Evolutionary conservation across 2,329 filamentous ascomycete species (phyloP), one percentile per base, ranked within the genome.

Genomic region (Orbilia quercus): DNA sequence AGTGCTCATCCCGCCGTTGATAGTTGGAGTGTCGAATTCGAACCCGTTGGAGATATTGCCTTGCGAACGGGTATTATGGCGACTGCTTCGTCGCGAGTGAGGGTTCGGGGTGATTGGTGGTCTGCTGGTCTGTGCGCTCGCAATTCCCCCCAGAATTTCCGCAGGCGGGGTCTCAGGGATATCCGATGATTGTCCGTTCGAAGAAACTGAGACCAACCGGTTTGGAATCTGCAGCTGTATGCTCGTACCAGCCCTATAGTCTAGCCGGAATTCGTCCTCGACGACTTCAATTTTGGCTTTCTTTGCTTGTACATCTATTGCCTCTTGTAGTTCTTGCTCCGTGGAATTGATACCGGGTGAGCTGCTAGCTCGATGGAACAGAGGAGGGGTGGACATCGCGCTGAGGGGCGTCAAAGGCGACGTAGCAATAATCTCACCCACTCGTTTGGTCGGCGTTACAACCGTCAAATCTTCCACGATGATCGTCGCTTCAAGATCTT

Each of bases 371-470:
- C n/a, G 25, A 2, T 44, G 47, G 42, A 48, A 50, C n/a, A 16
- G 12, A n/a, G 62, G 20, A 22, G 62, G 62, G 9, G 51, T 65
- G 2, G 62, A 65, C 42, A 57, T 22, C 11, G n/a, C 23, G 23
- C 62, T 65, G 11, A 65, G 40, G n/a, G 53, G 53, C 12, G 62
- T 65, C 31, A 65, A 31, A 7, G 62, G 62, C n/a, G 53, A 66
- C 22, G 44, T 50, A 7, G 51, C 16, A n/a, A 36, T 16, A 4
- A 38, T 20, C 3, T 45, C 20, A 20, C 36, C 18, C 9, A 14
- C 28, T 14, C 2, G 11, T 36, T 1, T 36, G 7, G 16, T 22
- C 22, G 20, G 45, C 9, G 45, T 28, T 23, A 31, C 6, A 50
- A n/a, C 7, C 28, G n/a, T n/a, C n/a, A n/a, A n/a, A n/a, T 25